phyloP scores from a whole-genome alignment of 2,329 filamentous ascomycete species.

The Coccinonectria pachysandricola region DNA sequence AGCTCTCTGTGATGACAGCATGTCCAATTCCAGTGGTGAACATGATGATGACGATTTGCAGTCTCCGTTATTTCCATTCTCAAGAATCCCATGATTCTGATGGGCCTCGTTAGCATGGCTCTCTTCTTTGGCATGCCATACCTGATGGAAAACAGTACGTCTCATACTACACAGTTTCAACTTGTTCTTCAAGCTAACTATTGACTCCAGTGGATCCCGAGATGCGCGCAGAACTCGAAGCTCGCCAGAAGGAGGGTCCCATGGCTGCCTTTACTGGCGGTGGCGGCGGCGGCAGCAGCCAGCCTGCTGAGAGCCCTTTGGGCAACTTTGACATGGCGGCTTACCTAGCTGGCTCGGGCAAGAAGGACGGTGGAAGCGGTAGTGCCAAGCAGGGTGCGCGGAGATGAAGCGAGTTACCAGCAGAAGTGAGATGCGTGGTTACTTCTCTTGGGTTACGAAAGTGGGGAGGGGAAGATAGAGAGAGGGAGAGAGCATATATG shows the following conservation, averaged over 20 bases:
- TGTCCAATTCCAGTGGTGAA: too few relatives aligned
- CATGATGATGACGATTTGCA: too few relatives aligned
- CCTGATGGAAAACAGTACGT: constrained; percentile 87
- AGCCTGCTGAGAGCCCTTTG: constrained; percentile 31
- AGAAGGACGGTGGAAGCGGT: constrained; percentile 27
- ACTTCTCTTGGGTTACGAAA: too few relatives aligned
- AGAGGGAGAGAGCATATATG: too few relatives aligned
- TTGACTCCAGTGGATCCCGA: constrained; percentile 89
- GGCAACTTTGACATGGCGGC: constrained; percentile 52
- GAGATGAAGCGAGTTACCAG: constrained; percentile 19
- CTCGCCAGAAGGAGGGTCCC: constrained; percentile 69
- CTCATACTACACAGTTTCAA: too few relatives aligned
- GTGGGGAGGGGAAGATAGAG: too few relatives aligned
- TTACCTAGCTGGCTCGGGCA: constrained; percentile 48
- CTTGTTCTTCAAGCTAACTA: too few relatives aligned
- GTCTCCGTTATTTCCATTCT: constrained; percentile 73
- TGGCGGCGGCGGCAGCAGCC: too few relatives aligned
- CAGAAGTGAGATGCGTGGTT: too few relatives aligned
- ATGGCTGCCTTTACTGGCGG: constrained; percentile 46
- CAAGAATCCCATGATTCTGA: constrained; percentile 94
- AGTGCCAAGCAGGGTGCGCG: constrained; percentile 27
- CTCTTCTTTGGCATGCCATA: constrained; percentile 92
- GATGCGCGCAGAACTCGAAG: constrained; percentile 83
- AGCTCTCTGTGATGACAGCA: too few relatives aligned
- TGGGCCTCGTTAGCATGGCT: constrained; percentile 72